phyloP scores from a whole-genome alignment of 31 red algal genomes.

The Porphyra umbilicalis region DNA sequence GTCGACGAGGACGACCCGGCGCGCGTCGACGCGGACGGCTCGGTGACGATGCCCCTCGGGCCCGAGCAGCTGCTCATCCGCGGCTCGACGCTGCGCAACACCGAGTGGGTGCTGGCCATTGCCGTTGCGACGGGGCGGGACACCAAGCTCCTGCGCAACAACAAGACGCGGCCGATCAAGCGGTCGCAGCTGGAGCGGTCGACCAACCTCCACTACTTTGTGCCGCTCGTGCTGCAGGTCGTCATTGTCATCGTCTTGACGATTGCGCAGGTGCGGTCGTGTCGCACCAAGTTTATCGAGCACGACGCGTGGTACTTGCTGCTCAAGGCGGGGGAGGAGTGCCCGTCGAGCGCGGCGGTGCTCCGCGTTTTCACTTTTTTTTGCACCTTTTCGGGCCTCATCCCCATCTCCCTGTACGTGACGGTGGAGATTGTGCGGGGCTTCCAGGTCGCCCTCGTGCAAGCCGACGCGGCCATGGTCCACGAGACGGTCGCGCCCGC shows the following conservation, averaged over 20 bases:
- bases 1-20: constrained; percentile 5
- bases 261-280: constrained; percentile 26
- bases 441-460: constrained; percentile 65
- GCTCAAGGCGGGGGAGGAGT: constrained; percentile 3
- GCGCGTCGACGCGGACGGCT: background rate
- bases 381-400: constrained; percentile 48
- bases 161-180: constrained; percentile 48
- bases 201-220: constrained; percentile 44
- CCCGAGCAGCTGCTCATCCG: constrained; percentile 69
- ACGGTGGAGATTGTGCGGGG: constrained; percentile 76
- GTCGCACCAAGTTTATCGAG: constrained; percentile 20
- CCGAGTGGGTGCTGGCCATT: constrained; percentile 72
- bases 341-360: constrained; percentile 19
- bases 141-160: constrained; percentile 85
- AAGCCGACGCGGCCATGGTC: constrained; percentile 28
- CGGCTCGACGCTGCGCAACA: constrained; percentile 63
- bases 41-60: constrained; percentile 22
- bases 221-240: constrained; percentile 43
- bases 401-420: constrained; percentile 81
- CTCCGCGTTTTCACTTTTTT: constrained; percentile 77
- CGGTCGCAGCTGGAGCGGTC: constrained; percentile 53
- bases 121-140: constrained; percentile 69
- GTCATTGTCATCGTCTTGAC: constrained; percentile 50
- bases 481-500: constrained; percentile 9
- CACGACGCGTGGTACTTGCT: constrained; percentile 51